A percentile compares a stretch with the other conserved stretches of the same genome.
Conservation (phyloP, 1,284 basidiomycete species). For the Irpex lacteus region DNA sequence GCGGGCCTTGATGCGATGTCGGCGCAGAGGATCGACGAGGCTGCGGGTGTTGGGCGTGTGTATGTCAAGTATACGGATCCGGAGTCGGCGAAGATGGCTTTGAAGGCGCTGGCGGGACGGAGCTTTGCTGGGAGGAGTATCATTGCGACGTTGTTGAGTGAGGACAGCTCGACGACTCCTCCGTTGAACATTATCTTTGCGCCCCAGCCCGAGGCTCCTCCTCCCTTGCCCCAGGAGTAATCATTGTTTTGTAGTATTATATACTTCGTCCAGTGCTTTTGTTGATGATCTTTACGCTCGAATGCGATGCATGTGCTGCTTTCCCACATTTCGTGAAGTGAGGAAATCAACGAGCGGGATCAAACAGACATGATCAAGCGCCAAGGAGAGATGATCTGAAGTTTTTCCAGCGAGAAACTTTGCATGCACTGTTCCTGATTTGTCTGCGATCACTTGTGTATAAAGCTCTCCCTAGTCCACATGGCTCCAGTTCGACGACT, state of each 20-base stretch:
- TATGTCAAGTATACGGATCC: constrained; percentile 82
- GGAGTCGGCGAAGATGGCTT: constrained; percentile 62
- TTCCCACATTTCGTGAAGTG: background rate
- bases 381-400: background rate
- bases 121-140: constrained; percentile 93
- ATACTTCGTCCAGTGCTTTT: background rate
- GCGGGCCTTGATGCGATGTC: constrained; percentile 63
- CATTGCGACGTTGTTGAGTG: constrained; percentile 74
- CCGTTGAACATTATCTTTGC: constrained; percentile 78
- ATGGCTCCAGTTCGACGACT: background rate
- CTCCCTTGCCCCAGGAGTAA: constrained; percentile 56
- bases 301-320: background rate
- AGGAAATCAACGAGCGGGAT: background rate
- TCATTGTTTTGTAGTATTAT: background rate
- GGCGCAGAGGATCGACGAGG: constrained; percentile 73
- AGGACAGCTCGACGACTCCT: constrained; percentile 79
- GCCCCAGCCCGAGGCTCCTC: constrained; percentile 76
- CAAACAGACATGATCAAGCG: background rate
- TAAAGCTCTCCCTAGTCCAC: background rate
- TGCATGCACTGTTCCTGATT: background rate
- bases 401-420: background rate
- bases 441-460: background rate
- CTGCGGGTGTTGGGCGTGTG: constrained; percentile 89
- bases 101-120: constrained; percentile 85
- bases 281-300: background rate